Evolutionary conservation across 2,329 filamentous ascomycete genomes (phyloP).

Genomic region (Colletotrichum sansevieriae): DNA sequence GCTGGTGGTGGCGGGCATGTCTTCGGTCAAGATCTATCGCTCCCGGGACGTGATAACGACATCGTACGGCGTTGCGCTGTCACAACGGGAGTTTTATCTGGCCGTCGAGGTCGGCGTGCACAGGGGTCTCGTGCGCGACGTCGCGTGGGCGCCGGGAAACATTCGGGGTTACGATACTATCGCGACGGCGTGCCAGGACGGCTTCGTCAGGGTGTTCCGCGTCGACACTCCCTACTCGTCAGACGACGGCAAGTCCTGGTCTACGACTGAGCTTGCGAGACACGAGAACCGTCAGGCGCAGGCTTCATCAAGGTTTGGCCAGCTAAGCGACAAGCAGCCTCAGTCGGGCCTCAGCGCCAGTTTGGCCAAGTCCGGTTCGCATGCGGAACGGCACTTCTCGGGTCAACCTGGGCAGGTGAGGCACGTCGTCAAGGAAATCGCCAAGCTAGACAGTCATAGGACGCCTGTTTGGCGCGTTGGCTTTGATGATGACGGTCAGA

Average conservation of each 20-base stretch:
- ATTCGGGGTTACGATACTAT: slow-evolving; percentile 91
- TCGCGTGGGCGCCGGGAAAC: slow-evolving; percentile 93
- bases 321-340: slow-evolving; percentile 47
- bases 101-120: slow-evolving; percentile 83
- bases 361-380: slow-evolving; percentile 62
- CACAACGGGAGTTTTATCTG: slow-evolving; percentile 84
- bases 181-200: slow-evolving; percentile 93
- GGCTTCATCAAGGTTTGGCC: slow-evolving; percentile 35
- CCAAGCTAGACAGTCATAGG: slow-evolving; percentile 75
- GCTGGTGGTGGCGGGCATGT: slow-evolving; percentile 88
- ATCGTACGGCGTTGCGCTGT: slow-evolving; percentile 65
- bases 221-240: slow-evolving; percentile 70
- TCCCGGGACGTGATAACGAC: slow-evolving; percentile 72
- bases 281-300: slow-evolving; percentile 44
- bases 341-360: slow-evolving; percentile 66
- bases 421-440: slow-evolving; percentile 74
- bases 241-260: slow-evolving; percentile 65
- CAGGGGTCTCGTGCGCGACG: slow-evolving; percentile 83
- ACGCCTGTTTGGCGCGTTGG: slow-evolving; percentile 82
- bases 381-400: slow-evolving; percentile 64
- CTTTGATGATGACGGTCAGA: slow-evolving; percentile 78
- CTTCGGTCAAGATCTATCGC: slow-evolving; percentile 84
- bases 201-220: slow-evolving; percentile 89
- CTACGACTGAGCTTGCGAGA: slow-evolving; percentile 59
- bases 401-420: slow-evolving; percentile 74